phyloP scores from a whole-genome alignment of 148 eudicot species.

The Persicaria maculosa region DNA sequence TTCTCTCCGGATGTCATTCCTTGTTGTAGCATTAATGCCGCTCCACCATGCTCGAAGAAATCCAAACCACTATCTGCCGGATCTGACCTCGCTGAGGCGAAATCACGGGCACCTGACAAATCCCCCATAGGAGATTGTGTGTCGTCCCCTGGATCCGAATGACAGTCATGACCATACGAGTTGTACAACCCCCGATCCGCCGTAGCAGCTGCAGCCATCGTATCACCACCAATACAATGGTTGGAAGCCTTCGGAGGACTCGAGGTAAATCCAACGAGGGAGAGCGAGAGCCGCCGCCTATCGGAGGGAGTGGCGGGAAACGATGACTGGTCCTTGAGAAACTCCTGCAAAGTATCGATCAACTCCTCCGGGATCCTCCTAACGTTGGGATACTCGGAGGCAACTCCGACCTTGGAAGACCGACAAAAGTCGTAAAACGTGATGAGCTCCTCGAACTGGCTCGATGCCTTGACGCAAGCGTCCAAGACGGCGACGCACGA shows the following conservation, averaged over 20 bases:
- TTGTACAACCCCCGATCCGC: not conserved
- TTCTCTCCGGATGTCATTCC: not conserved
- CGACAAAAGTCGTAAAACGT: constrained; percentile 54
- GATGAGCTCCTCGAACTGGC: constrained; percentile 79
- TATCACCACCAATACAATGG: no score
- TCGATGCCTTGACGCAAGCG: constrained; percentile 42
- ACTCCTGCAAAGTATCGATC: constrained; percentile 66
- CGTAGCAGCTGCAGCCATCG: no score
- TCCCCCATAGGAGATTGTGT: not conserved
- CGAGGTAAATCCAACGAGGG: not conserved
- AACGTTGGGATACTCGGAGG: constrained; percentile 68
- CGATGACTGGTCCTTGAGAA: constrained; percentile 30
- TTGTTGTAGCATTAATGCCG: not conserved
- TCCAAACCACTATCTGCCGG: not conserved
- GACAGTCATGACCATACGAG: not conserved
- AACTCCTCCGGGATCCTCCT: constrained; percentile 54
- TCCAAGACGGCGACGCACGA: constrained; percentile 47
- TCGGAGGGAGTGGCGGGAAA: not conserved
- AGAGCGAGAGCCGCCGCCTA: not conserved
- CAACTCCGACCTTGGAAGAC: constrained; percentile 35
- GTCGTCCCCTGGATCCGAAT: not conserved
- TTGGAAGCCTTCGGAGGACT: no score
- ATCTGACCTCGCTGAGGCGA: not conserved
- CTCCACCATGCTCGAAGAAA: not conserved
- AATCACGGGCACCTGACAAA: not conserved